Evolutionary conservation across 1,284 basidiomycete genomes (phyloP).

Genomic region (Pseudozyma hubeiensis): DNA sequence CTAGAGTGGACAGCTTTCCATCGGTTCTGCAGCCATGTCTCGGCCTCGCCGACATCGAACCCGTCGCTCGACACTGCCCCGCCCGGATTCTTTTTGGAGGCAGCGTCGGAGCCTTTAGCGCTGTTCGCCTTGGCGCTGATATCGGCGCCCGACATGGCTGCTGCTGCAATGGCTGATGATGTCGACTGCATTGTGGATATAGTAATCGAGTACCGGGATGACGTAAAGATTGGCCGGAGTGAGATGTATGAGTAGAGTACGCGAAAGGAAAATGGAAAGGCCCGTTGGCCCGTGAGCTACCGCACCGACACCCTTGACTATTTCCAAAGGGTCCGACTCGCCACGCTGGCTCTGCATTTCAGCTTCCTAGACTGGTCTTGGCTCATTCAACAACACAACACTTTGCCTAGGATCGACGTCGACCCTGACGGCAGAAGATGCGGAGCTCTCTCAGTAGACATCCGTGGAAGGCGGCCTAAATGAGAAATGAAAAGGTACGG

Average conservation of each 20-base stretch:
- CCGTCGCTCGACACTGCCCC: constrained; percentile 20
- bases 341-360: no score
- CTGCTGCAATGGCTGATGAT: constrained; percentile 40
- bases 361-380: no score
- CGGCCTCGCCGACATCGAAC: constrained; percentile 39
- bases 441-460: no score
- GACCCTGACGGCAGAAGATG: no score
- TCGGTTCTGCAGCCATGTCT: constrained; percentile 36
- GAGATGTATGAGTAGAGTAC: neutral
- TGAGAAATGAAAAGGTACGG: no score
- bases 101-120: constrained; percentile 28
- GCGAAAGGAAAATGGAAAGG: neutral
- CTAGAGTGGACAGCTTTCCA: constrained; percentile 35
- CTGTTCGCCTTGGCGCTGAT: constrained; percentile 38
- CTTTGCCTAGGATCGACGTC: no score
- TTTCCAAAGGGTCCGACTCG: neutral
- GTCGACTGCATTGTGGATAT: constrained; percentile 41
- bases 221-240: no score
- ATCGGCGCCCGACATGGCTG: constrained; percentile 40
- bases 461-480: no score
- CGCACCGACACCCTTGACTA: neutral
- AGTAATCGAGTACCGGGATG: neutral
- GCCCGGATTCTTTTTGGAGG: constrained; percentile 17
- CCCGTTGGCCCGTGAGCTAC: constrained; percentile 14
- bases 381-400: no score